Evolutionary conservation across 192 early-diverging fungal genomes (phyloP), one percentile per base, ranked within the genome.

Genomic region (Backusella tarrabulga): DNA sequence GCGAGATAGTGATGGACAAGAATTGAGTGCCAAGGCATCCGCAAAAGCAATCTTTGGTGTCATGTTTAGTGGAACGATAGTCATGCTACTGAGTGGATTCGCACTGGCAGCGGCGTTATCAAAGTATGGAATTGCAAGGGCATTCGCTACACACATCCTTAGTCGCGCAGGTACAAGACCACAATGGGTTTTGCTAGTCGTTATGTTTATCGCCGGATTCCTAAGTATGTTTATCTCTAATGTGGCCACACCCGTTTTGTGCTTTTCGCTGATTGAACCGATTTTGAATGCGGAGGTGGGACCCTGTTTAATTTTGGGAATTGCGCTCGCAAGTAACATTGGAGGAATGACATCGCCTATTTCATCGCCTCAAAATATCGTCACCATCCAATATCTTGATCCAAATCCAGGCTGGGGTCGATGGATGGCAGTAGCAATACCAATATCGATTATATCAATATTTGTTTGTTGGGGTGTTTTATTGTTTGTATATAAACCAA

Each of bases 281-380:
- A 93, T 94, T 54, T 79, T 94, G 29, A 77, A 82, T 29, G 88
- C 87, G 0, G 63, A 83, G 0, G 93, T 92, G 76, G 91, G 84
- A 12, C 85, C 85, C 26, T 87, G 87, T 29, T 80, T 94, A 12
- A 87, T 94, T 74, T 83, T 94, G 81, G 92, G 92, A 56, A 94
- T 94, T 68, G 92, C 92, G 9, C 81, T 94, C 29, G 92, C 92
- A 9, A 81, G 89, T 23, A 91, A 91, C 50, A 81, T 94, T 56
- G 92, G 91, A 35, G 92, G 92, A 32, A 92, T 94, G 92, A 88
- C 91, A 12, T 90, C 90, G 0, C 92, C 92, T 23, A 94, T 94
- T 81, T 87, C 92, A 0, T 91, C 90, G 0, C 92, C 92, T 32
- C 92, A 93, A 84, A 94, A 94, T 81, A 89, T 92, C 29, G 87